Base-by-base conservation (phyloP, 1,284 basidiomycete genomes). In the Ceratobasidium sp. region DNA sequence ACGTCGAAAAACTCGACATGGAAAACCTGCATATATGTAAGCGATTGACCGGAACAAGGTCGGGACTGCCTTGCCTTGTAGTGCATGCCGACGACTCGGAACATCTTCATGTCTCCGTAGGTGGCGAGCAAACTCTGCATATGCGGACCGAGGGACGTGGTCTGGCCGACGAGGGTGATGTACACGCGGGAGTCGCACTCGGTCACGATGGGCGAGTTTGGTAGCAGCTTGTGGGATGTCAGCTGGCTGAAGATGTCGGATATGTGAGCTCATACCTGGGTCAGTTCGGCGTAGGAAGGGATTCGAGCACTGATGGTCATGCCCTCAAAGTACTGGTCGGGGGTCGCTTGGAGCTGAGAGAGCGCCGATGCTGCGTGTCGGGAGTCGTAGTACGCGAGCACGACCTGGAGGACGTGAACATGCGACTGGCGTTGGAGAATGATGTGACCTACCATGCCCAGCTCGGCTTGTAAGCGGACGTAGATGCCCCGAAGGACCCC, bases 1-100 rank as follows among this genome's bases (percentile, higher is more conserved):
- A 59, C 59, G 55, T 74, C 73, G 43, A 65, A 74, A 61, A 58
- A 74, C 46, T 74, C 73, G 73, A 46, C 71, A 9, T 58, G 55
- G 32, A 69, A 74, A 41, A 65, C 34, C 73, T 74, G 70, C 43
- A 45, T 18, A 61, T 41, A 60, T 46, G 62, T 48, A 18, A 23
- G 53, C 28, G n/a, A 36, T 18, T 10, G 52, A 32, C 18, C 43
- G 23, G 32, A 30, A 34, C 12, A 26, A 36, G 39, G 50, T 48
- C 45, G 21, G 23, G n/a, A 50, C 4, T 23, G 53, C 8, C 50
- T 28, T 28, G 72, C 73, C 70, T 59, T 60, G 43, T 71, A 71
- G 48, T 72, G 60, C 39, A 41, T 45, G 41, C 64, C 71, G 10
- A 61, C 57, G n/a, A 71, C 57, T 21, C 71, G 53, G 73, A 74